Evolutionary conservation across 2,329 filamentous ascomycete species (phyloP), one percentile per base, ranked within the genome.

Genomic region (Aureobasidium melanogenum): DNA sequence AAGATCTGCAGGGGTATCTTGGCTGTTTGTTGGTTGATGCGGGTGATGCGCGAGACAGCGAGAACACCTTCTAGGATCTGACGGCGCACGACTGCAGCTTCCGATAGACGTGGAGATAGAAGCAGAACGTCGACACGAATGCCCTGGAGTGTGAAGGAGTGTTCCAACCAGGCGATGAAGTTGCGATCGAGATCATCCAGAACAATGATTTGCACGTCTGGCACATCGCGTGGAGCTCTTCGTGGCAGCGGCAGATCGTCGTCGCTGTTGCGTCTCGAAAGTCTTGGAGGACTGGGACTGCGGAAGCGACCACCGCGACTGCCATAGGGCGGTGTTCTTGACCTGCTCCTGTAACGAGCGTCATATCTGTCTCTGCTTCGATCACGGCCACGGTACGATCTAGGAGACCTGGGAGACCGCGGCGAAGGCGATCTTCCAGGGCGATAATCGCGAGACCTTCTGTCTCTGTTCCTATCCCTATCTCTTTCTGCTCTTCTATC

Each of bases 11-110:
- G 77, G 0, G 88, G 84, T 55, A 97, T 88, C 70, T 87, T 91
- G 65, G 86, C 85, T 1, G 82, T 82, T 69, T 96, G 88, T 24
- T 89, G 84, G 48, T 80, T 79, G 36, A 62, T 46, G 55, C 84
- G 79, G 63, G 88, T 86, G 15, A 97, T 81, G 67, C 91, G 87
- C 5, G 90, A 85, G 15, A 97, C 88, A 9, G 88, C 93, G 56
- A 89, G 82, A 1, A 97, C 93, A 19, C 94, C 93, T 73, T 97
- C 92, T 12, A 92, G 77, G 39, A 95, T 89, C 71, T 96, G 91
- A 57, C 89, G 83, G 66, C 90, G 86, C 57, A 97, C 84, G n/a
- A 96, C 86, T 5, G 87, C 84, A 38, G 88, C 84, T 64, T 92
- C 85, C 19, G 88, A 84, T 48, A 95, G 84, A 24, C 88, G 85